Conservation (phyloP, 805 yeast species). For the Zygoascus ofunaensis region DNA sequence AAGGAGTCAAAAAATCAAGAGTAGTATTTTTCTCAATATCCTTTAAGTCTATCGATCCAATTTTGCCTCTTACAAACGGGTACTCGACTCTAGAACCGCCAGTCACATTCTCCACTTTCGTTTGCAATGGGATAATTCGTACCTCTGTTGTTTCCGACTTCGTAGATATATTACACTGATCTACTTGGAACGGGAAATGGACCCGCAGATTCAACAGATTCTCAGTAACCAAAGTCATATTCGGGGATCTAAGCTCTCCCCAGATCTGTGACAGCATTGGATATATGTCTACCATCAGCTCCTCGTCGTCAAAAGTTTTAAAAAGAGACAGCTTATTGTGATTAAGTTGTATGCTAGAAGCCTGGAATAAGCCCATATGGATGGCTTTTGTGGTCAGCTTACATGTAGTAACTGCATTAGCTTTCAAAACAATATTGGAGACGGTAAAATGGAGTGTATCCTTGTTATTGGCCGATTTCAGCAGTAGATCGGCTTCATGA, state of each 20-base stretch:
- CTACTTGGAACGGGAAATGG: conserved; percentile 4
- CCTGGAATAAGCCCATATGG: conserved; percentile 30
- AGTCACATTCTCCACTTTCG: neutral
- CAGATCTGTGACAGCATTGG: conserved; percentile 19
- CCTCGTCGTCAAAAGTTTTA: conserved; percentile 14
- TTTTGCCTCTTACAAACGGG: neutral
- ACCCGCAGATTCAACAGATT: conserved; percentile 14
- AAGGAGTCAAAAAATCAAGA: conserved; percentile 18
- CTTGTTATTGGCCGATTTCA: conserved; percentile 1
- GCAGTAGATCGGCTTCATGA: conserved; percentile 6
- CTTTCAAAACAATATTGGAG: neutral
- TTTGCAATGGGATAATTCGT: neutral
- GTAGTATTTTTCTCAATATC: conserved; percentile 3
- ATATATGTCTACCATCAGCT: conserved; percentile 12
- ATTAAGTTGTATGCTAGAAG: conserved; percentile 21
- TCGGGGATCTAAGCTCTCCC: conserved; percentile 17
- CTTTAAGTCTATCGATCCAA: neutral
- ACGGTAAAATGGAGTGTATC: neutral
- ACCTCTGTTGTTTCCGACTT: conserved; percentile 6
- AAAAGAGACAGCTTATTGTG: conserved; percentile 23
- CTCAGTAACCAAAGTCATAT: conserved; percentile 11
- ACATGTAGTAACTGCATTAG: neutral
- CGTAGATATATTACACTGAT: conserved; percentile 2
- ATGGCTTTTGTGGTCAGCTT: conserved; percentile 18
- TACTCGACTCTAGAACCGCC: neutral